Percentiles rank a stretch among this genome's conserved stretches.
phyloP scores from a whole-genome alignment of 768 basidiomycete species.

The Guyanaporus albipodus region DNA sequence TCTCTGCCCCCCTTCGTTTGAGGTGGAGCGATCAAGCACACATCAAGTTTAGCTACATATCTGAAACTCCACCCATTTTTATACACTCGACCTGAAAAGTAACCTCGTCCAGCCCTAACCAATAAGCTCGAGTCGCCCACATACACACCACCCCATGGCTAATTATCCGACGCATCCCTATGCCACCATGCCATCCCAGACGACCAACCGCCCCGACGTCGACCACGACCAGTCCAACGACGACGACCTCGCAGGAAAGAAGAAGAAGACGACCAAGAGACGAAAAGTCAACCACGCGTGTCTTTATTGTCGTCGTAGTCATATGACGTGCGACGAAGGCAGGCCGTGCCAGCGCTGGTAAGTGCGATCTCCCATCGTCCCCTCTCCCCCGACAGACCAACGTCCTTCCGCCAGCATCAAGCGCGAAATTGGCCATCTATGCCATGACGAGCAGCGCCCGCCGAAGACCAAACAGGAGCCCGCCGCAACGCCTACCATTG shows the following conservation, averaged over 20 bases:
- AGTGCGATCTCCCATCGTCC: constrained; percentile 30
- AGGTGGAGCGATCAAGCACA: constrained; percentile 20
- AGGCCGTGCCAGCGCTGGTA: constrained; percentile 92
- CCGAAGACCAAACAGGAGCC: constrained; percentile 43
- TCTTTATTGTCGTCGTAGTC: constrained; percentile 87
- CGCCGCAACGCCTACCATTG: constrained; percentile 21
- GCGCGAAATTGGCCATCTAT: constrained; percentile 92
- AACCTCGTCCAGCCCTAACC: constrained; percentile 6
- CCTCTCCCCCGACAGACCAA: constrained; percentile 3
- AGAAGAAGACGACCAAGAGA: constrained; percentile 52
- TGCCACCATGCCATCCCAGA: constrained; percentile 17
- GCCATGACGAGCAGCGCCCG: constrained; percentile 78
- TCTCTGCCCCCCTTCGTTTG: no score
- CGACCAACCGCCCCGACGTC: constrained; percentile 13
- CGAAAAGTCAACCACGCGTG: constrained; percentile 92
- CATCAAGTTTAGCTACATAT: constrained; percentile 17
- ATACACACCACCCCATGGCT: no score
- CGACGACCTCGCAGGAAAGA: constrained; percentile 32
- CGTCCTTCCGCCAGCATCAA: constrained; percentile 69
- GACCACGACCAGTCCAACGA: constrained; percentile 33
- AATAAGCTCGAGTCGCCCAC: constrained; percentile 1
- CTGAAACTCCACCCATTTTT: constrained; percentile 26
- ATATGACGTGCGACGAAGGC: constrained; percentile 90
- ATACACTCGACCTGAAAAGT: constrained; percentile 17
- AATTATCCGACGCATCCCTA: constrained; percentile 30